Base-by-base conservation (phyloP, 78 protist species). In the Isochrysis galbana region DNA sequence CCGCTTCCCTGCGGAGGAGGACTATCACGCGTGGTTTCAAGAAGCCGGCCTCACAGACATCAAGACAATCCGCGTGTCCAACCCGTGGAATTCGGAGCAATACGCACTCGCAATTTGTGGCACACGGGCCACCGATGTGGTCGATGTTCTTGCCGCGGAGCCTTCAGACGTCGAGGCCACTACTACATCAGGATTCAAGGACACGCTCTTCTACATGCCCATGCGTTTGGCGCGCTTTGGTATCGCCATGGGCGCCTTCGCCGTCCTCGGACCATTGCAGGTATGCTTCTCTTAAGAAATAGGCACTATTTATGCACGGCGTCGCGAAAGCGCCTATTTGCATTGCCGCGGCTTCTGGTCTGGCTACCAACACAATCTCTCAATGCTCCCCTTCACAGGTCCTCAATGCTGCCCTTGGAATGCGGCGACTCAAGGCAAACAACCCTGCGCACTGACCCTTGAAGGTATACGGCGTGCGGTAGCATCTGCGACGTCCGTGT, bases 1-100 rank as follows among this genome's bases (percentile, higher is more conserved):
- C 55, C 88, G 88, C 39, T 80, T 80, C 88, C 88, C 88, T 4
- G 44, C 88, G 55, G 88, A 80, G 88, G 88, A 39, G 88, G 32
- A 80, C 41, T 80, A 80, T 38, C 0, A 14, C 26, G n/a, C 1
- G 38, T 80, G 88, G 88, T 80, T 80, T 54, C 17, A 19, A 21
- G 88, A 42, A n/a, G 88, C 88, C 29, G 88, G 88, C 38, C 14
- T 44, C 14, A 0, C 17, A 11, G 39, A 80, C 39, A 22, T 80
- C 25, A 32, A 21, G 19, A 11, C 41, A 39, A 2, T 41, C 23
- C 26, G 34, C 51, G 21, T 80, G 29, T 44, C 88, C 34, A 80
- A 80, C 55, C 88, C 88, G 55, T 80, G 88, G 88, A 80, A 80
- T 54, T 36, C 51, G 42, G 0, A 25, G 39, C 88, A 80, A 54